Base-by-base conservation (phyloP, 2,329 filamentous ascomycete species). In the Neoarthrinium moseri region DNA sequence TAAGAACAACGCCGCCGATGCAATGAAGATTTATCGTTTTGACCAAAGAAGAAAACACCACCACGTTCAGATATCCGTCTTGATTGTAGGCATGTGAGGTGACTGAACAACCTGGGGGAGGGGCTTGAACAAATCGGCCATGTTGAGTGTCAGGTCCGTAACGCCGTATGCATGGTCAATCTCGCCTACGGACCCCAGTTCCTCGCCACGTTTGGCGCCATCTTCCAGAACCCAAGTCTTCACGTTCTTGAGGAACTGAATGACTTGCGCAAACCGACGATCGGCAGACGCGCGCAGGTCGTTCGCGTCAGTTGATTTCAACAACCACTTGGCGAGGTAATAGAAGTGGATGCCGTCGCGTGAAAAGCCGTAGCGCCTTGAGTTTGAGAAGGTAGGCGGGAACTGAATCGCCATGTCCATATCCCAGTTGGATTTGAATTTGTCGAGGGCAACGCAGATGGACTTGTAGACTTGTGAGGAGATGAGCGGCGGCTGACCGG, bases 341-440 rank as follows among this genome's bases (percentile, higher is more conserved):
- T 84, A 89, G 61, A 85, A 89, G 56, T 87, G 84, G 12, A 88
- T 78, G 2, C 78, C 85, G 55, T 89, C 86, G 40, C 84, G 71
- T 44, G 81, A 88, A 63, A 89, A 89, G 1, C 86, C 86, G 52
- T 83, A 77, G 13, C 85, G 80, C 38, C 75, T 73, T 40, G 71
- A 71, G 45, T 77, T 77, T n/a, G 70, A 71, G 5, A 70, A 60
- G n/a, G 68, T 69, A 5, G 63, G 78, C 6, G 83, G 80, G 50
- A 88, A 89, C 58, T 90, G 86, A 29, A 77, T 68, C 11, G 75
- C 71, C 71, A 87, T 83, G 56, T 90, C 87, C 47, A 73, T 67
- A 59, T 89, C 86, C 86, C 86, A 89, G 50, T 76, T 78, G 15
- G 71, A 71, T 66, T 89, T 89, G 78, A 87, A 89, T 56, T 87